phyloP scores from a whole-genome alignment of 768 basidiomycete genomes.

The Boletus rufocinnamomeus region DNA sequence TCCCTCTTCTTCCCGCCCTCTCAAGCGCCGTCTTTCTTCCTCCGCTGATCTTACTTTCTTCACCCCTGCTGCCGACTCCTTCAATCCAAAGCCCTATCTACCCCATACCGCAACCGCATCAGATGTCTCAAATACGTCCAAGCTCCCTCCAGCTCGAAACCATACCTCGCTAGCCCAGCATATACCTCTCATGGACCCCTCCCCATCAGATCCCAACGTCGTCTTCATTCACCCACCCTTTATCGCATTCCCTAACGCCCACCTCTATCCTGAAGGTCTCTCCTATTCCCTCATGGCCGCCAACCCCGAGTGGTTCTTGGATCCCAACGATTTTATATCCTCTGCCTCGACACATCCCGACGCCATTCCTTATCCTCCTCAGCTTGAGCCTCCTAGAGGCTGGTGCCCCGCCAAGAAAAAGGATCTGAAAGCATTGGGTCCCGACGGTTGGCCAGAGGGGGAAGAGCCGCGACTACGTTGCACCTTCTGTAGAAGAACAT shows the following conservation, averaged over 20 bases:
- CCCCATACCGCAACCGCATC: slow-evolving; percentile 36
- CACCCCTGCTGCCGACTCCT: slow-evolving; percentile 60
- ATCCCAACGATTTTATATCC: slow-evolving; percentile 62
- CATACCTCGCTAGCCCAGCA: slow-evolving; percentile 43
- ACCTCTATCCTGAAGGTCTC: slow-evolving; percentile 64
- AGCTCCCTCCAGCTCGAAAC: slow-evolving; percentile 33
- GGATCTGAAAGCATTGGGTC: slow-evolving; percentile 66
- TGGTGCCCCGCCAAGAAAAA: slow-evolving; percentile 90
- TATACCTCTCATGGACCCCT: slow-evolving; percentile 65
- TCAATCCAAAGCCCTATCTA: slow-evolving; percentile 66
- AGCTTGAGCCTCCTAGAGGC: slow-evolving; percentile 80
- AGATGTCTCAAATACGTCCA: slow-evolving; percentile 26
- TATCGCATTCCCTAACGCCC: slow-evolving; percentile 60
- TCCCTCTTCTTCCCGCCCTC: slow-evolving; percentile 32
- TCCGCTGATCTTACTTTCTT: slow-evolving; percentile 60
- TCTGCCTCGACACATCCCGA: slow-evolving; percentile 45
- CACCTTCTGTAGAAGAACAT: slow-evolving; percentile 82
- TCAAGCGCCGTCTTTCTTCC: slow-evolving; percentile 52
- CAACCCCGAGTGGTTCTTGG: slow-evolving; percentile 80
- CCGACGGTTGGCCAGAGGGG: slow-evolving; percentile 77
- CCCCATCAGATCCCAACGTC: slow-evolving; percentile 61
- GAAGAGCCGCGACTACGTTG: slow-evolving; percentile 79
- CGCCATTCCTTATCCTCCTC: slow-evolving; percentile 71
- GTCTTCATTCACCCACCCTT: slow-evolving; percentile 80
- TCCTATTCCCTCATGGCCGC: slow-evolving; percentile 71